Conservation (phyloP, 306 rosid species). For the Canavalia gladiata region DNA sequence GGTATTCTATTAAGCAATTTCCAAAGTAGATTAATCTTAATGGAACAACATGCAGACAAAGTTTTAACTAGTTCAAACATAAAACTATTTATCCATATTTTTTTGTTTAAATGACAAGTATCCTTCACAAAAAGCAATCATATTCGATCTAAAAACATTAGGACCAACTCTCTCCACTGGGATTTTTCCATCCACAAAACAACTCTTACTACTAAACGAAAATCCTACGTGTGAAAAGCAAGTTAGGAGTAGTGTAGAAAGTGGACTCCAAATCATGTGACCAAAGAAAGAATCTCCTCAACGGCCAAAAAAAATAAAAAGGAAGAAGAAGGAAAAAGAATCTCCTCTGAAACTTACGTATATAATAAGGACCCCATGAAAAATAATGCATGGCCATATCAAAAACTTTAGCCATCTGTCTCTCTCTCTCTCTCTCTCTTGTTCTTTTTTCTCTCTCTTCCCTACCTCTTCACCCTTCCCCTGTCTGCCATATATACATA, state of each 20-base stretch:
- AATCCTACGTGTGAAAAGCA: conserved; percentile 62
- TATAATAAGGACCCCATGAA: conserved; percentile 74
- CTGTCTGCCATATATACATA: conserved; percentile 50
- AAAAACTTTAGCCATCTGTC: conserved; percentile 47
- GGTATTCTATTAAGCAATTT: conserved; percentile 27
- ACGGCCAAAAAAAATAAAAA: neutral
- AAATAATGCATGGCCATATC: conserved; percentile 82
- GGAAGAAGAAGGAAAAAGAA: conserved; percentile 49
- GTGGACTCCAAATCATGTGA: conserved; percentile 70
- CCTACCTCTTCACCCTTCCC: conserved; percentile 44
- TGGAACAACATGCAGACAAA: conserved; percentile 35
- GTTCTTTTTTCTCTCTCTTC: conserved; percentile 39
- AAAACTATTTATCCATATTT: neutral
- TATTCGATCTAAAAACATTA: no score
- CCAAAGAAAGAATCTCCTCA: conserved; percentile 55
- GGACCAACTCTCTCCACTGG: no score
- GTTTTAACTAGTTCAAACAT: conserved; percentile 28
- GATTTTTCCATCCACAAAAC: neutral
- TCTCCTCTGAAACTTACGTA: conserved; percentile 62
- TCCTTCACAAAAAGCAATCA: no score
- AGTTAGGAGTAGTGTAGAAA: conserved; percentile 60
- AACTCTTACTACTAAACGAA: conserved; percentile 5
- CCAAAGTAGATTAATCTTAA: conserved; percentile 39
- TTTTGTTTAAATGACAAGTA: no score
- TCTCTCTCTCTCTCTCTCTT: conserved; percentile 36